Evolutionary conservation across 441 rosid species (phyloP).

Genomic region (Gossypium laxum): DNA sequence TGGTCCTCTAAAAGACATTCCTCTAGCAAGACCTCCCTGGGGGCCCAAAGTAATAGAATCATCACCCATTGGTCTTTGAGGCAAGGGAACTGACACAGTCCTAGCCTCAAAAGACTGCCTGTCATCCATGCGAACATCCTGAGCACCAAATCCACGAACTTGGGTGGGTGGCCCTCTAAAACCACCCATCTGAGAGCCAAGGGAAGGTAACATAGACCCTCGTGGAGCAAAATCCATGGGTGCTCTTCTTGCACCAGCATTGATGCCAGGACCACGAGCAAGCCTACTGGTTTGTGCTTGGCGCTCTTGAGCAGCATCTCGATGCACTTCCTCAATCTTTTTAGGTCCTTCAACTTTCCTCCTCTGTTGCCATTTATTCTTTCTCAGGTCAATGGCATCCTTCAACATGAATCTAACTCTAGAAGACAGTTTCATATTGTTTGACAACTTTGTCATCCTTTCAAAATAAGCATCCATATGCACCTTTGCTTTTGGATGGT

Average conservation of each 20-base stretch:
- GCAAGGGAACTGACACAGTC: constrained; percentile 60
- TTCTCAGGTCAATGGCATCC: constrained; percentile 77
- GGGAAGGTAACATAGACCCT: constrained; percentile 68
- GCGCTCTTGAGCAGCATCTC: constrained; percentile 97
- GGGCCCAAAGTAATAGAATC: constrained; percentile 63
- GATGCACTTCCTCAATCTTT: constrained; percentile 92
- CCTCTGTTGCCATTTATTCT: constrained; percentile 92
- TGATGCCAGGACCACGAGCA: constrained; percentile 56
- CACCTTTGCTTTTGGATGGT: constrained; percentile 57
- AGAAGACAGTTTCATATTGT: constrained; percentile 56
- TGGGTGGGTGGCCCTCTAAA: constrained; percentile 58
- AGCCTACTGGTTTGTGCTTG: constrained; percentile 63
- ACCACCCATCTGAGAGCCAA: constrained; percentile 58
- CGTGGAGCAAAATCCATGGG: constrained; percentile 68
- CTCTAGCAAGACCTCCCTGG: constrained; percentile 5
- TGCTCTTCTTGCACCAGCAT: constrained; percentile 50
- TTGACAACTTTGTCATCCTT: constrained; percentile 51
- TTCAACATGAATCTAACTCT: constrained; percentile 88
- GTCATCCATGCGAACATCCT: constrained; percentile 74
- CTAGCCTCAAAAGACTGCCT: constrained; percentile 61
- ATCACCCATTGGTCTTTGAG: constrained; percentile 59
- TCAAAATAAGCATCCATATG: constrained; percentile 78
- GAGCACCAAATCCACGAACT: constrained; percentile 50
- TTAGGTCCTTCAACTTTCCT: constrained; percentile 97
- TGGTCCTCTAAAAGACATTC: constrained; percentile 34